Conservation (phyloP, 371 early-diverging fungal species). For the Mucor circinelloides region DNA sequence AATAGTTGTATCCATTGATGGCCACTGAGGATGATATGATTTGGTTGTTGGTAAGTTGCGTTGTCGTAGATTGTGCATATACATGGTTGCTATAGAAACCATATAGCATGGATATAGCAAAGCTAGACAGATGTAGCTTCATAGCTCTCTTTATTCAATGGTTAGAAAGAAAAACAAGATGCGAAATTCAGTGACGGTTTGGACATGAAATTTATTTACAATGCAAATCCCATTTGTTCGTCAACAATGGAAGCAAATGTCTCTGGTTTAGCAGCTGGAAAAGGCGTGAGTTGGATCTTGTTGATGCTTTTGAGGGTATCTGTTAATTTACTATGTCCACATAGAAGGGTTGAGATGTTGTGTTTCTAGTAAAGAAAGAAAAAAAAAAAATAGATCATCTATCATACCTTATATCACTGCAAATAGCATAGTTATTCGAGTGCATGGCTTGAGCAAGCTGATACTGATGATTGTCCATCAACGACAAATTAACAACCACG, state of each 20-base stretch:
- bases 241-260: constrained; percentile 25
- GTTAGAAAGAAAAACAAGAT: not conserved
- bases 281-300: constrained; percentile 1
- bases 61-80: constrained; percentile 9
- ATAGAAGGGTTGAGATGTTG: not conserved
- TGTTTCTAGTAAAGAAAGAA: too few species aligned
- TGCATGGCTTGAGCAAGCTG: constrained; percentile 81
- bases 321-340: constrained; percentile 17
- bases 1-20: constrained; percentile 9
- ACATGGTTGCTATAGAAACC: not conserved
- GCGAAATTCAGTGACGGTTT: not conserved
- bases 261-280: constrained; percentile 19
- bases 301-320: constrained; percentile 11
- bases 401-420: constrained; percentile 44
- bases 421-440: constrained; percentile 55
- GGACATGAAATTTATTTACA: not conserved
- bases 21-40: constrained; percentile 13
- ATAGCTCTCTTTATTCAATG: not conserved
- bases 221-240: constrained; percentile 25
- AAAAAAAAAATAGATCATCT: not conserved
- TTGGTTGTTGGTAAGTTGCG: constrained; percentile 15
- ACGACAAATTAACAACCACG: constrained; percentile 72
- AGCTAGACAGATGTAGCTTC: not conserved
- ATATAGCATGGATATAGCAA: not conserved
- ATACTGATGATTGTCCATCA: constrained; percentile 89